These are phyloP conservation scores for Hebeloma cylindrosporum DNA, from an alignment of 768 basidiomycete species.

Conservation along the genomic window DNA sequence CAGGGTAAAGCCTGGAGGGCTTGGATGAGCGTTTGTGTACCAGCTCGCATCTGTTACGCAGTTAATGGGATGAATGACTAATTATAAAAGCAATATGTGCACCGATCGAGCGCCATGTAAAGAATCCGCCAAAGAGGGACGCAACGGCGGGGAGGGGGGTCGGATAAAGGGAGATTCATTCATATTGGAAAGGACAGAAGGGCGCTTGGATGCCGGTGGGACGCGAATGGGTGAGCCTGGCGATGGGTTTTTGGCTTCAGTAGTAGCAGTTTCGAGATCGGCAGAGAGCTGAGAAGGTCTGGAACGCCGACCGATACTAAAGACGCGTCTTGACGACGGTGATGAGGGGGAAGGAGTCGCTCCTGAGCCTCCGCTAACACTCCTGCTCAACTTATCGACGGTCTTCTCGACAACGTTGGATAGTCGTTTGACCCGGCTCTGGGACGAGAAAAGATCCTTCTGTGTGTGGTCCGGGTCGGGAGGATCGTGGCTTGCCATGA, in stretches of 20 bases:
- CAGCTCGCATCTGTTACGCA: constrained; percentile 69
- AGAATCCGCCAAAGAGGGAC: constrained; percentile 44
- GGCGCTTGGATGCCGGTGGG: background rate
- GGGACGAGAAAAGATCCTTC: constrained; percentile 30
- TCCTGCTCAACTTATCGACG: constrained; percentile 64
- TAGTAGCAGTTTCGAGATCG: constrained; percentile 34
- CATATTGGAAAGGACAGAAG: too few species aligned
- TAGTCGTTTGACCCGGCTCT: constrained; percentile 52
- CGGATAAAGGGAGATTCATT: constrained; percentile 63
- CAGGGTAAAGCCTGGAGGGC: constrained; percentile 84
- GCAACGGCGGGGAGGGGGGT: constrained; percentile 65
- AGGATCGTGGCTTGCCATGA: constrained; percentile 19
- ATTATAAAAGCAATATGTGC: too few species aligned
- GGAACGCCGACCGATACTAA: constrained; percentile 54
- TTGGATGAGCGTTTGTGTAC: constrained; percentile 88
- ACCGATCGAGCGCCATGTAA: constrained; percentile 76
- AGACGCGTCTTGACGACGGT: constrained; percentile 48
- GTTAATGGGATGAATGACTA: background rate
- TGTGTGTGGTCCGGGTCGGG: constrained; percentile 27
- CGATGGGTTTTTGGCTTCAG: too few species aligned
- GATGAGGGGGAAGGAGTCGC: constrained; percentile 31
- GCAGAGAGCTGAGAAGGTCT: constrained; percentile 45
- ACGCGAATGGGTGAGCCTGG: constrained; percentile 5
- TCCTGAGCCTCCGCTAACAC: constrained; percentile 44
- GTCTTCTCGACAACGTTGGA: constrained; percentile 54